A percentile compares a stretch with the other conserved stretches of the same genome.
phyloP scores from a whole-genome alignment of 2,329 filamentous ascomycete genomes.

The Arthrobotrys iridis region DNA sequence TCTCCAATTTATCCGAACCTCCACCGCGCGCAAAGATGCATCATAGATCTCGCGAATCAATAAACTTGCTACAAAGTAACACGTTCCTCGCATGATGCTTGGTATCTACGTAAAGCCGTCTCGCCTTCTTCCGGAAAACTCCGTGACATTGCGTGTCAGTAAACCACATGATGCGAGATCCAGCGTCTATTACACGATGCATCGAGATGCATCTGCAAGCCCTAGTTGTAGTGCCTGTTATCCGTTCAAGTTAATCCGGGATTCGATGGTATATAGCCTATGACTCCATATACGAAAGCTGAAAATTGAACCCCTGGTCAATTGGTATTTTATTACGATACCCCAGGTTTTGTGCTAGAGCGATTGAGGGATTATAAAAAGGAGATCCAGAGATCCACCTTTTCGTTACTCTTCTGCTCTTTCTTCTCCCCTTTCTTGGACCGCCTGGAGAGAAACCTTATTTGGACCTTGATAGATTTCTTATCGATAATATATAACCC shows the following conservation, averaged over 20 bases:
- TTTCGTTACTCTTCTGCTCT: not conserved
- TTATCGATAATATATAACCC: not conserved
- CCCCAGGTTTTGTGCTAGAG: constrained; percentile 15
- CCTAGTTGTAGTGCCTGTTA: too few relatives aligned
- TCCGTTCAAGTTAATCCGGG: constrained; percentile 5
- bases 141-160: not conserved
- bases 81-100: constrained; percentile 11
- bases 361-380: constrained; percentile 25
- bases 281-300: constrained; percentile 28
- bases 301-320: not conserved
- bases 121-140: not conserved
- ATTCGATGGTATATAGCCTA: constrained; percentile 40
- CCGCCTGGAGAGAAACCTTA: constrained; percentile 23
- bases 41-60: constrained; percentile 7
- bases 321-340: not conserved
- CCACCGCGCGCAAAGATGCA: constrained; percentile 1
- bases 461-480: not conserved
- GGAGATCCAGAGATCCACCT: constrained; percentile 11
- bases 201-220: too few relatives aligned
- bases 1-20: constrained; percentile 50
- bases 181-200: constrained; percentile 29
- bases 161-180: constrained; percentile 30
- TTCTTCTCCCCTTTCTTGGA: constrained; percentile 15
- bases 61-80: constrained; percentile 30
- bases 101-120: not conserved